Evolutionary conservation across 345 rosid species (phyloP), one percentile per base, ranked within the genome.

Genomic region (Anacardium occidentale): DNA sequence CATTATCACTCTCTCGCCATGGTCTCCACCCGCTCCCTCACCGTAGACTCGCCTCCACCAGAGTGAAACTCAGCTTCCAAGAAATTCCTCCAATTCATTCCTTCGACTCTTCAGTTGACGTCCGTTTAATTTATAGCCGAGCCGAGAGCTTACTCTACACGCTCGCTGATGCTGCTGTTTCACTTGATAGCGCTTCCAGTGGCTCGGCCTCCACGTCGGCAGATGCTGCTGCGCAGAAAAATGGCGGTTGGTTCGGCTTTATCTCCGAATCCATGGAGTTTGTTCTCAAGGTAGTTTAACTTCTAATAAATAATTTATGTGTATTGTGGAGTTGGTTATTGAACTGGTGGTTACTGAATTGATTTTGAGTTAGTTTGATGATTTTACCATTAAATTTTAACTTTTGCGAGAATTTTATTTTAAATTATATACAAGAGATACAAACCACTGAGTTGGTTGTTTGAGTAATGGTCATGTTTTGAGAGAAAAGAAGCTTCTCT

Each of bases 191-290:
- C 3, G 82, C 70, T 60, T 26, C 85, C 32, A 83, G 71, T 21
- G 87, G 78, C 21, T 76, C 79, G 64, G 84, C 80, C 10, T 37
- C 89, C 25, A 68, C 66, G 51, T 75, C 95, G 1, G 63, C 85
- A 57, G 96, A 88, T 56, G 77, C 79, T 6, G 78, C 83, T 34
- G 83, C 74, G 12, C 96, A 88, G 78, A 95, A 91, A 85, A 89
- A 58, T 69, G 94, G 97, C 10, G 94, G 98, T 8, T 95, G 98
- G 98, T 92, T 95, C 71, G 94, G 94, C 10, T 92, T 92, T 52
- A 91, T 95, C 78, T 85, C 99, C 10, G 96, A 95, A 15, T 79
- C 78, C 17, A 92, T 92, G 99, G 99, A 95, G 71, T 62, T 86
- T 62, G 97, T 92, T 32, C 98, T 92, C 56, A 95, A 92, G 94